Conservation (phyloP, 2,329 filamentous ascomycete genomes). For the Paraphoma chrysanthemicola region DNA sequence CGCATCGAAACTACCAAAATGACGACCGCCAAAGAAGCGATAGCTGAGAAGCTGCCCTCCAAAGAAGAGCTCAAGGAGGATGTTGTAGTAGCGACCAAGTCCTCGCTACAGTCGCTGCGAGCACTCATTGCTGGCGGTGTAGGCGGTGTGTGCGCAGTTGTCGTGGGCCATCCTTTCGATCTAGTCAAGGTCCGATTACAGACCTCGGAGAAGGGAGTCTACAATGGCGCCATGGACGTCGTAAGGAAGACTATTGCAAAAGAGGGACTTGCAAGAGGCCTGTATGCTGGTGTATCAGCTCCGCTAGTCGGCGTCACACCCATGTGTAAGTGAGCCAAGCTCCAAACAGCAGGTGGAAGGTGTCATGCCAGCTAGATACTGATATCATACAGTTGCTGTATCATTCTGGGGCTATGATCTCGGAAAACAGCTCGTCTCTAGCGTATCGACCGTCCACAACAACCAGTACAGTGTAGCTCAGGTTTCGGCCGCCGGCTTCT, state of each 20-base stretch:
- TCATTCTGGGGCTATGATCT: slow-evolving; percentile 89
- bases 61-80: slow-evolving; percentile 60
- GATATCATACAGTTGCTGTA: slow-evolving; percentile 61
- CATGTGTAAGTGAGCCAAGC: slow-evolving; percentile 78
- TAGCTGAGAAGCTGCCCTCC: slow-evolving; percentile 41
- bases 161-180: slow-evolving; percentile 95
- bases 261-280: slow-evolving; percentile 78
- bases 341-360: not conserved
- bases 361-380: slow-evolving; percentile 1
- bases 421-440: slow-evolving; percentile 85
- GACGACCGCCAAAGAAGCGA: slow-evolving; percentile 30
- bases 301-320: slow-evolving; percentile 95
- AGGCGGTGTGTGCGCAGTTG: slow-evolving; percentile 89
- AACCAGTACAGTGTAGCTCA: slow-evolving; percentile 81
- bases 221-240: slow-evolving; percentile 88
- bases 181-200: slow-evolving; percentile 97
- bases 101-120: slow-evolving; percentile 70
- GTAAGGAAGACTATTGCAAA: slow-evolving; percentile 86
- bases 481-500: slow-evolving; percentile 87
- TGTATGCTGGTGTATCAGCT: slow-evolving; percentile 97
- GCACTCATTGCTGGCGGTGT: slow-evolving; percentile 90
- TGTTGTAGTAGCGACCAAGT: slow-evolving; percentile 59
- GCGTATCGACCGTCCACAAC: slow-evolving; percentile 70
- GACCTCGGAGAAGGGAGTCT: slow-evolving; percentile 93
- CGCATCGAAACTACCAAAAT: slow-evolving; percentile 19